Base-by-base conservation (phyloP, 2,329 filamentous ascomycete species). In the Neofusicoccum ribis region DNA sequence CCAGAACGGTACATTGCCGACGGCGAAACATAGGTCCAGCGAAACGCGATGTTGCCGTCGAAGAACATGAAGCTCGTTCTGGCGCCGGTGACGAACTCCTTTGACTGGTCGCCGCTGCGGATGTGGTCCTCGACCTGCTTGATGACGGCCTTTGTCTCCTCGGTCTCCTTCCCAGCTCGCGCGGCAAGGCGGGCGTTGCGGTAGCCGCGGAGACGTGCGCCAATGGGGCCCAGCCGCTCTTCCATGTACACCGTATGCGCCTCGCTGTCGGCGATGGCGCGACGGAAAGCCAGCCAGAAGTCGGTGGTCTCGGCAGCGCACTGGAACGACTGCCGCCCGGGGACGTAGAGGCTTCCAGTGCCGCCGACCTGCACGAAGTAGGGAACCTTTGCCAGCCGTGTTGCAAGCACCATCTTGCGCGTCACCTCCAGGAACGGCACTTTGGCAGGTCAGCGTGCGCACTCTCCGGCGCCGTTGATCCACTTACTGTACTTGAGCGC, bases 281-380 rank as follows among this genome's bases (percentile, higher is more conserved):
- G 70, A 7, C 74, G 71, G 67, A 76, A 76, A 8, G 75, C 72
- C 52, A 76, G 69, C 69, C 74, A 75, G 67, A 73, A 74, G 66
- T 74, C 73, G 1, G 73, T 72, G 49, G 74, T 70, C 66, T 76
- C 73, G 67, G 73, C 72, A 62, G 71, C 73, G 56, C 62, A 64
- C 8, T 34, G 34, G 27, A 43, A 50, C 2, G n/a, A 41, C 15
- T 17, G 23, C 0, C 71, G 72, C 8, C 68, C 67, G 1, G 74
- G 74, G 8, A 74, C 69, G 65, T 74, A 72, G 4, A 77, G 70
- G 1, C 70, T 72, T 50, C 73, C 74, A 1, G 74, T 73, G 50
- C 75, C 76, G 44, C 74, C 75, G 46, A 78, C 72, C 59, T 74
- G 75, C 54, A 78, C 64, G 69, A 77, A 74, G 68, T 77, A 77